These are phyloP conservation scores for Leccinum subgranulosum DNA, from an alignment of 768 basidiomycete species.

Conservation along the genomic window DNA sequence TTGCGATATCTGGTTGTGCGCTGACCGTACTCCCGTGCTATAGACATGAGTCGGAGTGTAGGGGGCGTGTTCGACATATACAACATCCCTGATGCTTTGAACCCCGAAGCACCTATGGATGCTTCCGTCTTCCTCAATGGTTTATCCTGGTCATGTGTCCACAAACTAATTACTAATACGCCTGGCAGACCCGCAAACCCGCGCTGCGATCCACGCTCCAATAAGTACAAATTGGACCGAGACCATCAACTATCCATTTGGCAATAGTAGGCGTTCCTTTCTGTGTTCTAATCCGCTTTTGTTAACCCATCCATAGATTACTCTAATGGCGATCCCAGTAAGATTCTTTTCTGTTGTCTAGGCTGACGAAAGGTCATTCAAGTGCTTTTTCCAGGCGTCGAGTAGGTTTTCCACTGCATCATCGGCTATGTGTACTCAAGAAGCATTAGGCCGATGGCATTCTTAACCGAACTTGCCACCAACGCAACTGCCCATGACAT, in stretches of 20 bases:
- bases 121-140: constrained; percentile 61
- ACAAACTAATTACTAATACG: not conserved
- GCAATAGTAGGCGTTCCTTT: constrained; percentile 22
- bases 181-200: constrained; percentile 46
- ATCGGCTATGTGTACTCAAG: constrained; percentile 7
- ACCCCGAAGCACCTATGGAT: constrained; percentile 49
- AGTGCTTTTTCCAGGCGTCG: constrained; percentile 25
- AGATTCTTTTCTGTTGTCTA: constrained; percentile 4
- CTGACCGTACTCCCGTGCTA: not conserved
- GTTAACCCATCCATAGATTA: constrained; percentile 14
- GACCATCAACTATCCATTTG: constrained; percentile 35
- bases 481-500: constrained; percentile 55
- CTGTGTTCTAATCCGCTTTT: not conserved
- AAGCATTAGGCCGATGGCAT: constrained; percentile 52
- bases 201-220: constrained; percentile 66
- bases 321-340: constrained; percentile 31
- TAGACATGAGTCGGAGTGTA: constrained; percentile 19
- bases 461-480: constrained; percentile 62
- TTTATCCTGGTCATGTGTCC: constrained; percentile 26
- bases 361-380: not conserved
- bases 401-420: constrained; percentile 23
- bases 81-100: constrained; percentile 53
- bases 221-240: constrained; percentile 47
- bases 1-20: not conserved
- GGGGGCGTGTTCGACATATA: constrained; percentile 46